Percentiles rank a stretch among this genome's conserved stretches.
Evolutionary conservation across 768 basidiomycete genomes (phyloP).

Genomic region (Termitomyces heimii): DNA sequence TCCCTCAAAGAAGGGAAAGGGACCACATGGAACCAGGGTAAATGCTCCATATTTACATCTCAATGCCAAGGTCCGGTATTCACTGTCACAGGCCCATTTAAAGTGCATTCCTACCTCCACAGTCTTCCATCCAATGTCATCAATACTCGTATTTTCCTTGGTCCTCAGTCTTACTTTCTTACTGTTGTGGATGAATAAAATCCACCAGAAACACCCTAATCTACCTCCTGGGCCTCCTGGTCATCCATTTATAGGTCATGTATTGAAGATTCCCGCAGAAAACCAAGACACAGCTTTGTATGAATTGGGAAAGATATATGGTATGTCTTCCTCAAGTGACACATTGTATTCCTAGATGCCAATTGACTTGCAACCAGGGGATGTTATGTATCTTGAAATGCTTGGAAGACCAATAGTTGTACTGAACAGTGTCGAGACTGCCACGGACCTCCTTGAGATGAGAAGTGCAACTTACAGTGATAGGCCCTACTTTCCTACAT

Average conservation of each 20-base stretch:
- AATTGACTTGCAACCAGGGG: background rate
- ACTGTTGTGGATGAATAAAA: background rate
- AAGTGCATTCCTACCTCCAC: background rate
- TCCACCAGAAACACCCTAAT: background rate
- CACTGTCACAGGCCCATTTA: background rate
- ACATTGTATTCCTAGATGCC: background rate
- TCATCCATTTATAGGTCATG: conserved; percentile 30
- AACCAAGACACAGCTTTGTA: conserved; percentile 19
- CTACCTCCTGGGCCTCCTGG: conserved; percentile 29
- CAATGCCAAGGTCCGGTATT: background rate
- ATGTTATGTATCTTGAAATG: conserved; percentile 13
- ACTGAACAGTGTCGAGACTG: conserved; percentile 28
- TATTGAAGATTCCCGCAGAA: conserved; percentile 21
- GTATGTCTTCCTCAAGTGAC: conserved; percentile 10
- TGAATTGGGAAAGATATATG: conserved; percentile 26
- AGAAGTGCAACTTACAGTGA: conserved; percentile 30
- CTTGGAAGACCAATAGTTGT: conserved; percentile 18
- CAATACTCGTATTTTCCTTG: background rate
- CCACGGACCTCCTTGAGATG: conserved; percentile 36
- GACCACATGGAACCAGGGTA: too few species aligned
- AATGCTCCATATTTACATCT: too few species aligned
- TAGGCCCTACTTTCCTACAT: conserved; percentile 15
- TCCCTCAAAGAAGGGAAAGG: too few species aligned
- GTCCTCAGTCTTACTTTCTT: background rate
- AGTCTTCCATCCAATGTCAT: background rate